Evolutionary conservation across 2,329 filamentous ascomycete species (phyloP).

Genomic region (Trichothecium roseum): DNA sequence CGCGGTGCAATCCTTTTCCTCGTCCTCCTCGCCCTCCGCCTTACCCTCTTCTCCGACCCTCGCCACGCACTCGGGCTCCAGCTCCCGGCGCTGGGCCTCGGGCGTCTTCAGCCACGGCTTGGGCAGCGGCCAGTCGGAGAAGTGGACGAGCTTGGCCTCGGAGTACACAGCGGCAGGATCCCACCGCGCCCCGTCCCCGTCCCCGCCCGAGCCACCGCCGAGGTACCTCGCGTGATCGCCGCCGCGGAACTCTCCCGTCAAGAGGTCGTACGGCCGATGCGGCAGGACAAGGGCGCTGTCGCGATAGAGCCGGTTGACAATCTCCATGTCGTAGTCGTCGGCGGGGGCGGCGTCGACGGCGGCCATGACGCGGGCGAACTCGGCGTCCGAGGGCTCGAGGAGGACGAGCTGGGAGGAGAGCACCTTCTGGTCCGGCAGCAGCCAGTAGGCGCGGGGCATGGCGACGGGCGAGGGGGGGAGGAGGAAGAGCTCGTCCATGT

Average conservation of each 20-base stretch:
- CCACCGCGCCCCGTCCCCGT: slow-evolving; percentile 45
- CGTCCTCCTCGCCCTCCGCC: too few relatives aligned
- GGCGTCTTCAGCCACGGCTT: too few relatives aligned
- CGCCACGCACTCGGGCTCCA: too few relatives aligned
- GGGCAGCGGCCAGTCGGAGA: slow-evolving; percentile 56
- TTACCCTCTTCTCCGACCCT: too few relatives aligned
- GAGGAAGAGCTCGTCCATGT: slow-evolving; percentile 63
- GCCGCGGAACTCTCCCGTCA: slow-evolving; percentile 52
- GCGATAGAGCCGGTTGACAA: slow-evolving; percentile 52
- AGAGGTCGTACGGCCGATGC: slow-evolving; percentile 50
- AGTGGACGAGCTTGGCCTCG: slow-evolving; percentile 59
- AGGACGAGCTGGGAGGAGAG: slow-evolving; percentile 54
- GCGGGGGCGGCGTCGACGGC: slow-evolving; percentile 13
- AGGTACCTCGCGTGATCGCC: slow-evolving; percentile 35
- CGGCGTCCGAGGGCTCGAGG: slow-evolving; percentile 43
- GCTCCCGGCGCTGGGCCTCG: background rate
- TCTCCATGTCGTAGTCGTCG: slow-evolving; percentile 53
- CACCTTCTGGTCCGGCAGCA: slow-evolving; percentile 38
- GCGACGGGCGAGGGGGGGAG: slow-evolving; percentile 50
- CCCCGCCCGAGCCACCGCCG: too few relatives aligned
- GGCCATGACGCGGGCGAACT: slow-evolving; percentile 29
- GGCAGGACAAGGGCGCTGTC: slow-evolving; percentile 50
- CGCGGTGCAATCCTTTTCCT: background rate
- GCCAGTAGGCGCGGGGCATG: slow-evolving; percentile 65
- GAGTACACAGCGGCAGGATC: slow-evolving; percentile 39